Conservation (phyloP, 768 basidiomycete genomes). For the Leucogyrophana mollusca region DNA sequence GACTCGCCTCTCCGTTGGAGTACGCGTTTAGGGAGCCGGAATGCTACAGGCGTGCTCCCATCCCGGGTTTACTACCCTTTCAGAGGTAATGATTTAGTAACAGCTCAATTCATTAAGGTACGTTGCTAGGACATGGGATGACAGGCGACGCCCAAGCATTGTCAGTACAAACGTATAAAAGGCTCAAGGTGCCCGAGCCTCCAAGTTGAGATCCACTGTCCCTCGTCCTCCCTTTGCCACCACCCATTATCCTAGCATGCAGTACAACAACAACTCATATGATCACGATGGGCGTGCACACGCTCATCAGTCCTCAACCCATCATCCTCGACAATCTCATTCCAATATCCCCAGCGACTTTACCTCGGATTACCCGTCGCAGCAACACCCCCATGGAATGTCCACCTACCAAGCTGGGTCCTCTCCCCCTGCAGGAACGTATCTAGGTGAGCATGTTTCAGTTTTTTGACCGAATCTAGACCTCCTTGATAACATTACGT, state of each 20-base stretch:
- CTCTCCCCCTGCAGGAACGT: conserved; percentile 20
- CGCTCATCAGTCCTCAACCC: conserved; percentile 18
- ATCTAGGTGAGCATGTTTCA: background rate
- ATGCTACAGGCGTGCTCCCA: conserved; percentile 32
- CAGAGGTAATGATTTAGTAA: conserved; percentile 39
- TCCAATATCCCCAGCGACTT: conserved; percentile 20
- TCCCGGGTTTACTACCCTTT: conserved; percentile 32
- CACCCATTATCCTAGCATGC: conserved; percentile 18
- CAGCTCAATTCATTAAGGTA: conserved; percentile 35
- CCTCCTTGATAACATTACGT: conserved; percentile 12
- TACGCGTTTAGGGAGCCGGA: conserved; percentile 27
- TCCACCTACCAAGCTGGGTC: conserved; percentile 24
- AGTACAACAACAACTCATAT: conserved; percentile 23
- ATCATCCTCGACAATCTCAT: conserved; percentile 7
- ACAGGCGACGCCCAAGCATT: conserved; percentile 33
- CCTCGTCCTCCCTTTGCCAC: conserved; percentile 5
- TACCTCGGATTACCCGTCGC: conserved; percentile 19
- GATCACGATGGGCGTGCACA: conserved; percentile 8
- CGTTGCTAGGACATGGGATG: conserved; percentile 34
- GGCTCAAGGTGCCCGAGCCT: conserved; percentile 4
- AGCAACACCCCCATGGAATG: conserved; percentile 20
- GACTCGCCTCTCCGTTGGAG: conserved; percentile 18
- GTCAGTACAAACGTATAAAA: conserved; percentile 34
- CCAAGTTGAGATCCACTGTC: conserved; percentile 9
- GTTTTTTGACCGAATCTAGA: background rate